Evolutionary conservation across 371 early-diverging fungal species (phyloP), one percentile per base, ranked within the genome.

Genomic region (Paraphysoderma sedebokerense): DNA sequence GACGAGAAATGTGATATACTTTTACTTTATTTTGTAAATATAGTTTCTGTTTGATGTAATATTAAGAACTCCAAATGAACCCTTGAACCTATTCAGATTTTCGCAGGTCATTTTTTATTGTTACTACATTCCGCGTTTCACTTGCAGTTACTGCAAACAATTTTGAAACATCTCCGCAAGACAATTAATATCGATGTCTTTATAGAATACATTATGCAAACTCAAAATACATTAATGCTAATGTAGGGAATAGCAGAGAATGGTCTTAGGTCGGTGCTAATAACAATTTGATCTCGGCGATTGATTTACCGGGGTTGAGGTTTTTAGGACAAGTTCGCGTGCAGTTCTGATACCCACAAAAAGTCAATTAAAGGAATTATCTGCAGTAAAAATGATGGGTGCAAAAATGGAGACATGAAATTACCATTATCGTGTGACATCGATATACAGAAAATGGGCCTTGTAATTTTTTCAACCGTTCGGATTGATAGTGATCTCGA

Each of bases 361-460:
- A 24, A 17, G 34, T 12, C 27, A 13, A 26, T 20, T 15, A 9
- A 32, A 34, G 41, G 6, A 39, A 26, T 17, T n/a, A 20, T 36
- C 30, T n/a, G n/a, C n/a, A n/a, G n/a, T n/a, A n/a, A n/a, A n/a
- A 19, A 47, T 13, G 12, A 41, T 32, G 11, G 46, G 7, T 11
- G 6, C 30, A 12, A 5, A 15, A 8, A 38, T 1, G 6, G 33
- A 39, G 12, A 15, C 6, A 19, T 23, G 36, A 48, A 36, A 49
- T 28, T 53, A 49, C 92, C 96, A 92, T 92, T 66, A 95, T 96
- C 50, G 93, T 92, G 70, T 96, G 97, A 79, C 97, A 96, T 48
- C 92, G 84, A 75, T 91, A 96, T 17, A 92, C 74, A 11, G 87
- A 81, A 82, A 90, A 90, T 39, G 88, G 80, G 65, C 89, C 89